phyloP scores from a whole-genome alignment of 495 filamentous ascomycete species.

The Podospora comata region DNA sequence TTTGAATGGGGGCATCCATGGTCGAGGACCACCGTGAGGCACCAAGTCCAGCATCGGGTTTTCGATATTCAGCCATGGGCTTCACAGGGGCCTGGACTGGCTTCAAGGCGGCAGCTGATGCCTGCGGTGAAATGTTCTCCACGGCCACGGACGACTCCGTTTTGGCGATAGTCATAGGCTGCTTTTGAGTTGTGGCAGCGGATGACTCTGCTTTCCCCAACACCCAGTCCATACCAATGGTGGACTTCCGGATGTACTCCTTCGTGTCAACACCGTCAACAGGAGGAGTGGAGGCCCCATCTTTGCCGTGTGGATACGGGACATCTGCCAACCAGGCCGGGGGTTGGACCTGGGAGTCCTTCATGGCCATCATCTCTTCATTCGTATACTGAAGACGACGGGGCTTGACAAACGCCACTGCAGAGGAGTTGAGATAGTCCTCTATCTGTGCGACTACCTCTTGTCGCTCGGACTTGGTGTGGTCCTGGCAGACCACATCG shows the following conservation, averaged over 20 bases:
- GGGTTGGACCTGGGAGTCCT: not conserved
- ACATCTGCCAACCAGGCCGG: conserved; percentile 1
- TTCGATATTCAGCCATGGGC: not conserved
- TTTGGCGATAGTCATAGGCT: too few relatives aligned
- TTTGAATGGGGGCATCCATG: conserved; percentile 6
- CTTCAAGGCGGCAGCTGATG: not conserved
- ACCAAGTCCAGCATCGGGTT: conserved; percentile 10
- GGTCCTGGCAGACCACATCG: not conserved
- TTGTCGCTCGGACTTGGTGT: not conserved
- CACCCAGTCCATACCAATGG: conserved; percentile 19
- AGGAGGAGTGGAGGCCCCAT: not conserved
- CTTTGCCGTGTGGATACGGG: not conserved
- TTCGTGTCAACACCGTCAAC: not conserved
- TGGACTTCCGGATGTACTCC: not conserved
- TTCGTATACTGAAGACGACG: conserved; percentile 5
- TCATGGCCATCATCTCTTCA: conserved; percentile 8
- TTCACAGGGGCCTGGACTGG: not conserved
- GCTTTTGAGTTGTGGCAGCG: too few relatives aligned
- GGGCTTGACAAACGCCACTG: too few relatives aligned
- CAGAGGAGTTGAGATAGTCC: not conserved
- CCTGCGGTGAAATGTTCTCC: not conserved
- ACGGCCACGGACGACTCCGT: not conserved
- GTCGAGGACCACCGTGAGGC: conserved; percentile 14
- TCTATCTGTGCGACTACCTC: not conserved
- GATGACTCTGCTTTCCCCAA: conserved; percentile 4